Evolutionary conservation across 1,139 yeast species (phyloP), one percentile per base, ranked within the genome.

Genomic region (Debaryomyces nepalensis): DNA sequence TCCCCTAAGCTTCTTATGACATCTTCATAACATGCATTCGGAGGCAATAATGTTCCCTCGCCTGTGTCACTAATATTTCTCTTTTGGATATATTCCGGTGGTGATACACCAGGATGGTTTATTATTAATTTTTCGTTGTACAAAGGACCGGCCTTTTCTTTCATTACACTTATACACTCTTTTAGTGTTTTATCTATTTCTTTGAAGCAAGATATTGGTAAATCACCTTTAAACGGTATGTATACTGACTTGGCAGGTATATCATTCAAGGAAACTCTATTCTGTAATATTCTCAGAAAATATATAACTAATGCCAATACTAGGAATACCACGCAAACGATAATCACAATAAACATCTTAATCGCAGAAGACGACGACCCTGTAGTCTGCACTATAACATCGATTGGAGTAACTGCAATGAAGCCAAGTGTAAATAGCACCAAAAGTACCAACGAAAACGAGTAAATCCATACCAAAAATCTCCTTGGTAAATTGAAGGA

Each of bases 331-430:
- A 82, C 88, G 54, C 88, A 77, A 7, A 86, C 89, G 38, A 82
- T 79, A 15, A 87, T 81, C 26, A 90, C 90, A 50, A 87, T 84
- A 50, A 87, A 82, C 12, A 86, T 77, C 58, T 87, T 85, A 61
- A 87, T 65, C 8, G 76, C 82, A 49, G 79, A 79, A 43, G 79
- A 79, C 15, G 77, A 66, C 2, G 80, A 64, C 32, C 75, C 68
- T 1, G 76, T 60, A 2, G 91, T 82, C 61, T 84, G 91, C 1
- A 79, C 79, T 46, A 86, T 76, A 37, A 86, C 82, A 61, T 87
- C 95, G n/a, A 85, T 73, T 1, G 90, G 90, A 0, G 90, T 76
- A 5, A 84, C 87, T 3, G 84, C 69, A 8, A 83, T 67, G 45
- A 87, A 76, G 2, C 81, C 86, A 24, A 80, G 57, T 37, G 80